phyloP scores from a whole-genome alignment of 108 stramenopile genomes.

The Parietichytrium sp. region DNA sequence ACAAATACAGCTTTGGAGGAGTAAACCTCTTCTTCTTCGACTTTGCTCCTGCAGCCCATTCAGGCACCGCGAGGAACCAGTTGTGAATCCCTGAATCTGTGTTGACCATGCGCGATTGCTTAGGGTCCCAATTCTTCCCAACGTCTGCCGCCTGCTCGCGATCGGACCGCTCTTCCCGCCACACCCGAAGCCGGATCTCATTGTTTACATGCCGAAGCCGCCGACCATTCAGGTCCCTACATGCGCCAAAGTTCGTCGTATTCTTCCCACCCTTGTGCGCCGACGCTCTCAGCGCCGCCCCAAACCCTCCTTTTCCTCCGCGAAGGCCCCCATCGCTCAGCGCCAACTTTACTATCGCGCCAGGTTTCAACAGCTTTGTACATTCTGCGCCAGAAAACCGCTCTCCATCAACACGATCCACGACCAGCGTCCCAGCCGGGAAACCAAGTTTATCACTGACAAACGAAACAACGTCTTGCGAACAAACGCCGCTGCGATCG shows the following conservation, averaged over 20 bases:
- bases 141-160: conserved; percentile 55
- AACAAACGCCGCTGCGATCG: no score
- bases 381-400: no score
- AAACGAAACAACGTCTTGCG: no score
- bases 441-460: no score
- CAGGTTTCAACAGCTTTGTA: no score
- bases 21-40: conserved; percentile 54
- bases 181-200: conserved; percentile 81
- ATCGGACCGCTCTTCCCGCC: conserved; percentile 68
- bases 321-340: no score
- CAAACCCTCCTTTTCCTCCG: no score
- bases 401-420: no score
- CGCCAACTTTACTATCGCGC: no score
- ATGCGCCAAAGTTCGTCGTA: conserved; percentile 94
- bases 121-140: conserved; percentile 26
- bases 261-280: no score
- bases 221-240: conserved; percentile 92
- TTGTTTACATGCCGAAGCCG: conserved; percentile 96
- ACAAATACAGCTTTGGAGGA: neutral
- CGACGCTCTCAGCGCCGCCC: no score
- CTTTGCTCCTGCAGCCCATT: conserved; percentile 76
- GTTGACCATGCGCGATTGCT: conserved; percentile 47
- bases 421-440: no score
- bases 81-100: conserved; percentile 80
- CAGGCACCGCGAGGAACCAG: conserved; percentile 86